Base-by-base conservation (phyloP, 73 alveolate species). In the Symbiodinium natans region DNA sequence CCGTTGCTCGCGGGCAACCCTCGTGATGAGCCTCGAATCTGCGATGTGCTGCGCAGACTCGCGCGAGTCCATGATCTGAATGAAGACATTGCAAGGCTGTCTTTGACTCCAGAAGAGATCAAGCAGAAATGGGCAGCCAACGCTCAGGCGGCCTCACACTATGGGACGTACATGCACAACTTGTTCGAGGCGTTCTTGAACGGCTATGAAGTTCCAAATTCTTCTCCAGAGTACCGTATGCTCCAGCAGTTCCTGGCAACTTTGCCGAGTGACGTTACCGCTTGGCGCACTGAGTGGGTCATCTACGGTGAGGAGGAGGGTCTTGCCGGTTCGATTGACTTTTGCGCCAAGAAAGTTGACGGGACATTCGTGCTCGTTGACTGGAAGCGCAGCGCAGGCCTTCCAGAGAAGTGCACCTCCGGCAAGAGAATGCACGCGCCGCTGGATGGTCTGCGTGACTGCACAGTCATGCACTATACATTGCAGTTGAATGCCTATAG, bases 221-320 rank as follows among this genome's bases (percentile, higher is more conserved):
- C 11, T 38, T 46, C 83, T 38, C 83, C 84, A 13, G 94, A 87
- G 31, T 36, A 52, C 36, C 41, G 84, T 7, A 54, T 87, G 94
- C 41, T 87, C 41, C 41, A 38, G 17, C 25, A 1, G 40, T 87
- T 87, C 36, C 31, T 87, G 68, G 11, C 5, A 5, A 11, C 19
- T 8, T 11, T 43, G 11, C 19, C 19, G 5, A 8, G 19, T 5
- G 56, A 43, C 11, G 63, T 17, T 3, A 25, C 63, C 10, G 94
- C 94, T 3, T 87, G 27, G 29, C 56, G 94, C 6, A 87, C 94
- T 21, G 94, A 87, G 42, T 87, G 94, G 94, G 25, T 39, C 33
- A 87, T 87, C 27, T 87, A 54, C 40, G 94, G 85, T 0, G 94
- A 87, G 27, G 85, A 56, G 1, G 94, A 87, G 63, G 19, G 36